Base-by-base conservation (phyloP, 257 asterid genomes). In the Jaltomata sinuosa region DNA sequence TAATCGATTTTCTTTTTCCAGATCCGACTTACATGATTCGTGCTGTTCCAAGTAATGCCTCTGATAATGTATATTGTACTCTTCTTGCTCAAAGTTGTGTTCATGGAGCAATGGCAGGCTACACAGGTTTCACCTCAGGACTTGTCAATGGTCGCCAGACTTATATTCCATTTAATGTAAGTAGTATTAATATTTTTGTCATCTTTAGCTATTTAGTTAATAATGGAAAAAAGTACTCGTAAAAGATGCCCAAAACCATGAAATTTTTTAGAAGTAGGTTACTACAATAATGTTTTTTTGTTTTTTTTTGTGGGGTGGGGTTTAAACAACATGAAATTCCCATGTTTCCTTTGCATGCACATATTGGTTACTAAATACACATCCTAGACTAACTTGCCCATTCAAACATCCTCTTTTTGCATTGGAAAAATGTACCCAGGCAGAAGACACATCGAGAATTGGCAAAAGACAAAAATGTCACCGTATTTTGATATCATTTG, bases 71-170 rank as follows among this genome's bases (percentile, higher is more conserved):
- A 42, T 93, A 90, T 84, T 91, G 97, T 90, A 90, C 97, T 3
- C 93, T 93, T 61, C 97, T 93, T 80, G 95, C 97, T 85, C 97
- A 93, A 90, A 93, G 97, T 85, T 93, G 94, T 40, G 94, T 93
- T 86, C 97, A 93, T 90, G 97, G 97, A 86, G 97, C 97, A 61
- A 93, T 93, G 97, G 87, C 97, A 16, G 97, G 97, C 42, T 93
- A 87, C 85, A 90, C 97, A 7, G 97, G 97, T 86, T 91, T 87
- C 89, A 90, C 92, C 21, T 54, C 89, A 27, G 97, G 94, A 50
- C 93, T 91, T 80, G 97, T 93, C 54, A 89, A 91, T 84, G 94
- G 95, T 77, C 90, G 92, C 22, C 92, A 90, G 50, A 88, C 95
- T 18, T 93, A 89, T 83, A 93, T 93, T 85, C 97, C 97, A 71